phyloP scores from a whole-genome alignment of 169 alveolate genomes.

The Plasmodium gallinaceum region DNA sequence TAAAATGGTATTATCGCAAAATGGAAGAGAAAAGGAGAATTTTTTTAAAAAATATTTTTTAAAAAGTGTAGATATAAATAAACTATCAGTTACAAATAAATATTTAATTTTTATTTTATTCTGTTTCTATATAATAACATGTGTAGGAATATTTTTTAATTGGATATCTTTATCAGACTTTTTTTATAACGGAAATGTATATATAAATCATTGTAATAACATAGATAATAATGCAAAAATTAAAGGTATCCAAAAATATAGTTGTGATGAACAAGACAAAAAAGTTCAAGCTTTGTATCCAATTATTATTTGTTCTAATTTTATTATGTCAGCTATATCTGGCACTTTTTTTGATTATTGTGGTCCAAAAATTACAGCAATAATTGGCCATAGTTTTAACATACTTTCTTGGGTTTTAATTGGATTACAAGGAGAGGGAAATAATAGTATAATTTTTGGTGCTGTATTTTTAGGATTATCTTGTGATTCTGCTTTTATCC shows the following conservation, averaged over 20 bases:
- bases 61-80: conserved; percentile 42
- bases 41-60: conserved; percentile 2
- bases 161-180: conserved; percentile 69
- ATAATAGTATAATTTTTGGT: conserved; percentile 45
- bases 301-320: conserved; percentile 76
- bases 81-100: conserved; percentile 36
- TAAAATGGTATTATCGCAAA: not conserved
- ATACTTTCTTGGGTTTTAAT: conserved; percentile 79
- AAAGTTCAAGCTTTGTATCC: conserved; percentile 81
- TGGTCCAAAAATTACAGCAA: conserved; percentile 79
- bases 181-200: conserved; percentile 64
- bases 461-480: conserved; percentile 59
- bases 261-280: conserved; percentile 81
- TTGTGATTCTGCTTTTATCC: conserved; percentile 58
- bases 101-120: conserved; percentile 36
- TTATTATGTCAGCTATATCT: conserved; percentile 80
- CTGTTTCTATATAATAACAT: conserved; percentile 51
- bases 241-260: conserved; percentile 13
- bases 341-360: conserved; percentile 79
- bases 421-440: conserved; percentile 40
- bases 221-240: not conserved
- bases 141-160: conserved; percentile 69
- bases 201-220: conserved; percentile 33
- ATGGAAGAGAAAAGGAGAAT: conserved; percentile 18
- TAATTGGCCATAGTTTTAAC: conserved; percentile 79